Conservation (phyloP, 805 yeast species). For the Hanseniaspora osmophila region DNA sequence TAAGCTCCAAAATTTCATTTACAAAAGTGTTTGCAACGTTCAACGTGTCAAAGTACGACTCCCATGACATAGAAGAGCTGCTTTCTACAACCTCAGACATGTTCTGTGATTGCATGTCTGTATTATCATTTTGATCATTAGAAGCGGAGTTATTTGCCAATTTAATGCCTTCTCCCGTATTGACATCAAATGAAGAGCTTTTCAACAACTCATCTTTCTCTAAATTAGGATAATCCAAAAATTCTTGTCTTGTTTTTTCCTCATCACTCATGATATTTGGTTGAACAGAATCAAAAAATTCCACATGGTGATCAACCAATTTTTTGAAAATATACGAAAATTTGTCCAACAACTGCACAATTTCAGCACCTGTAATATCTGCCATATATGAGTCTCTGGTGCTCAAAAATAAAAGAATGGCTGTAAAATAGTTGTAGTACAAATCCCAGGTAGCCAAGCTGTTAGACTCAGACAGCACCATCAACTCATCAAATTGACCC, state of each 20-base stretch:
- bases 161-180: constrained; percentile 9
- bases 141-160: not conserved
- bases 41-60: constrained; percentile 14
- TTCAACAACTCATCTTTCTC: constrained; percentile 2
- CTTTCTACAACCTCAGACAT: constrained; percentile 11
- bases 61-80: constrained; percentile 16
- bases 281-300: constrained; percentile 10
- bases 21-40: constrained; percentile 11
- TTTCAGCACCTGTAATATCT: not conserved
- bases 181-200: not conserved
- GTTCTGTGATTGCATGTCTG: not conserved
- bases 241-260: constrained; percentile 3
- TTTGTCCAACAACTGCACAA: constrained; percentile 9
- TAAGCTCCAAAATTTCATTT: constrained; percentile 11
- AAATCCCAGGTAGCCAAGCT: constrained; percentile 19
- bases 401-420: not conserved
- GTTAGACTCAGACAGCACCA: not conserved
- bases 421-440: constrained; percentile 18
- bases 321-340: constrained; percentile 10
- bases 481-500: constrained; percentile 1
- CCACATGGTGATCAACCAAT: constrained; percentile 10
- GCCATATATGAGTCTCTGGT: not conserved
- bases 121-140: constrained; percentile 4
- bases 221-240: not conserved
- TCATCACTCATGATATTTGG: not conserved